Conservation (phyloP, 2,329 filamentous ascomycete species). For the Aureobasidium lini region DNA sequence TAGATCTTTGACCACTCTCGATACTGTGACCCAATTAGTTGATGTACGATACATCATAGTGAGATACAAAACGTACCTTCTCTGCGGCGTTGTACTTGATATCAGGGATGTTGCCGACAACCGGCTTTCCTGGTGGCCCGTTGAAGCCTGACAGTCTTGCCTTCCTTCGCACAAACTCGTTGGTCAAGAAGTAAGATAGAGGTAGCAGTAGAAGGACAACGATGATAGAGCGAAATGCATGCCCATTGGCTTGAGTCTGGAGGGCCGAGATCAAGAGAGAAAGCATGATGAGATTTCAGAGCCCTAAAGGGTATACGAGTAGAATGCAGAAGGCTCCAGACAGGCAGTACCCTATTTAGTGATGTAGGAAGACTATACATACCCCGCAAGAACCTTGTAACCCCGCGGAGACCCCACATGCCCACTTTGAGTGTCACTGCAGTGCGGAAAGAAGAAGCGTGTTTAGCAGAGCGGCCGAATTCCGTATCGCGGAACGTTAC, state of each 20-base stretch:
- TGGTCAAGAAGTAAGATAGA: conserved; percentile 29
- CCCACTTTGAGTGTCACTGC: background rate
- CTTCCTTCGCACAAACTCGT: conserved; percentile 30
- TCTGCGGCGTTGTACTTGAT: conserved; percentile 26
- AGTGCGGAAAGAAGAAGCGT: background rate
- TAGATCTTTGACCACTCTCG: conserved; percentile 35
- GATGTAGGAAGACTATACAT: background rate
- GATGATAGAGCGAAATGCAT: conserved; percentile 14
- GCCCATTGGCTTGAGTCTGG: conserved; percentile 9
- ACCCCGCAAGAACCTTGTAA: background rate
- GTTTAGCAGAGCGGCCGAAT: background rate
- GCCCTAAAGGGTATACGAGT: background rate
- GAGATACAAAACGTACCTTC: background rate
- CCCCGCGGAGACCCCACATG: background rate
- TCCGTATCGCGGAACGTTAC: conserved; percentile 3
- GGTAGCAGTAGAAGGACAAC: conserved; percentile 24
- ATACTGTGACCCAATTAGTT: conserved; percentile 32
- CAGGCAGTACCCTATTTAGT: background rate
- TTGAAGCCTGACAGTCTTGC: conserved; percentile 32
- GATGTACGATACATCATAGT: too few species aligned
- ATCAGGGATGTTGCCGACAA: conserved; percentile 37
- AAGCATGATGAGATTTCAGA: conserved; percentile 10
- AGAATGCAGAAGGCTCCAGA: background rate
- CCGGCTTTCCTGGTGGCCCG: conserved; percentile 32
- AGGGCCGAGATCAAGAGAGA: conserved; percentile 14